phyloP scores from a whole-genome alignment of 2,329 filamentous ascomycete genomes.

The Scedosporium boydii region DNA sequence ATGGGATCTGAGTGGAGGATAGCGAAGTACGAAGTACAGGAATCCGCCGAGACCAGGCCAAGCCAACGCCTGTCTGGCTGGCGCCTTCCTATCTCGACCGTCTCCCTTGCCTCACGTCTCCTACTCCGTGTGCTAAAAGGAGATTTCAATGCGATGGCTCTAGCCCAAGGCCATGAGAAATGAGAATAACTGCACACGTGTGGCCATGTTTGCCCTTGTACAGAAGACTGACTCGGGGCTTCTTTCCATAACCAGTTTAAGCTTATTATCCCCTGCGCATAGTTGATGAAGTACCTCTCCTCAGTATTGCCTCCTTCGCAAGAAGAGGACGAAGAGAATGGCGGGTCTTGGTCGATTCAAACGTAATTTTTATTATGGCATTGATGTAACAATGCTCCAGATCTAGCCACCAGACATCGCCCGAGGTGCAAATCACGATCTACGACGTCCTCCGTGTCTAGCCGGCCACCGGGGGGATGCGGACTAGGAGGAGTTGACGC shows the following conservation, averaged over 20 bases:
- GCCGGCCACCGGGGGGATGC: too few species aligned
- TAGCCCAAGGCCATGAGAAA: too few species aligned
- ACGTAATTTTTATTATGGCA: conserved; percentile 6
- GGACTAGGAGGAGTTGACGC: too few species aligned
- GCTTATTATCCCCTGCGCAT: neutral
- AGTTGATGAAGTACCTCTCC: neutral
- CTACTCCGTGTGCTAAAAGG: neutral
- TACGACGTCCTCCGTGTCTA: too few species aligned
- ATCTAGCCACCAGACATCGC: too few species aligned
- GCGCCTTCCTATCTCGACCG: neutral
- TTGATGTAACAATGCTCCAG: conserved; percentile 4
- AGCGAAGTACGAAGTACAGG: neutral
- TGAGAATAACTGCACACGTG: neutral
- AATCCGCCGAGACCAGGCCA: too few species aligned
- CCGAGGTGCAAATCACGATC: too few species aligned
- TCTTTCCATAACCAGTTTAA: neutral
- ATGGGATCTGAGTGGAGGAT: neutral
- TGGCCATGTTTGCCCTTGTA: neutral
- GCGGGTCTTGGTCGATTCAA: too few species aligned
- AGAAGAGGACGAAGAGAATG: too few species aligned
- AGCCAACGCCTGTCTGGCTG: too few species aligned
- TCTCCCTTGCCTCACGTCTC: neutral
- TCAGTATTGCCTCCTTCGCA: neutral
- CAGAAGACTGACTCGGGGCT: neutral
- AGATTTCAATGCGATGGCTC: too few species aligned